Evolutionary conservation across 306 rosid genomes (phyloP), one percentile per base, ranked within the genome.

Genomic region (Pueraria montana): DNA sequence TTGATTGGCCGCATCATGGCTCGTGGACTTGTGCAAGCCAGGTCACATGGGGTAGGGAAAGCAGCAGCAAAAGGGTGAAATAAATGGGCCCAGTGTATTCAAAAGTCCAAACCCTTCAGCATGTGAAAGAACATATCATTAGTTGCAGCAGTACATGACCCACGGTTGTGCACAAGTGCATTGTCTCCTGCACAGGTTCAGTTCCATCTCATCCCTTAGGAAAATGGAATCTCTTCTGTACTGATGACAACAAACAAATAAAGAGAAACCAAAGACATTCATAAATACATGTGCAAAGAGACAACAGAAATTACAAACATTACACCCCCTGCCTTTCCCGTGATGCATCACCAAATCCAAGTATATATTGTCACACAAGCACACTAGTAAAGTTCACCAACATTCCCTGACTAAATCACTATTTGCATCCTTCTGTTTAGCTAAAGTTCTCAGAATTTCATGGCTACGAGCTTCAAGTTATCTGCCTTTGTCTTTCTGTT

Each of bases 221-320:
- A 38, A 74, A 65, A 32, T 52, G 74, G 65, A 49, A 78, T 78
- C 74, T 49, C 65, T 78, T 49, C 3, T 64, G 16, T 49, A 21
- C 12, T 14, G 21, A 27, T 34, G 30, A 49, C 16, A 49, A 40
- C 34, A 79, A 63, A 61, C 72, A 78, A 80, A 42, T 77, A 58
- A n/a, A 46, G 32, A 75, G 68, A 77, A 64, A 77, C 74, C 49
- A 53, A 38, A 58, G 42, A 49, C 38, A 40, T 6, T 18, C 27
- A 45, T 40, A 61, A 76, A 24, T 58, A 68, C 42, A 90, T 84
- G 30, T 90, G 94, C 77, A 89, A 42, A 89, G 82, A 76, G 79
- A 81, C 38, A 48, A 58, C 17, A 1, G 63, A 70, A 26, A 18
- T 56, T 56, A 56, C 2, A 13, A 26, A 42, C 59, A 55, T 45